A percentile compares a stretch with the other conserved stretches of the same genome.
Evolutionary conservation across 2,329 filamentous ascomycete genomes (phyloP).

Genomic region (Apiospora kogelbergensis): DNA sequence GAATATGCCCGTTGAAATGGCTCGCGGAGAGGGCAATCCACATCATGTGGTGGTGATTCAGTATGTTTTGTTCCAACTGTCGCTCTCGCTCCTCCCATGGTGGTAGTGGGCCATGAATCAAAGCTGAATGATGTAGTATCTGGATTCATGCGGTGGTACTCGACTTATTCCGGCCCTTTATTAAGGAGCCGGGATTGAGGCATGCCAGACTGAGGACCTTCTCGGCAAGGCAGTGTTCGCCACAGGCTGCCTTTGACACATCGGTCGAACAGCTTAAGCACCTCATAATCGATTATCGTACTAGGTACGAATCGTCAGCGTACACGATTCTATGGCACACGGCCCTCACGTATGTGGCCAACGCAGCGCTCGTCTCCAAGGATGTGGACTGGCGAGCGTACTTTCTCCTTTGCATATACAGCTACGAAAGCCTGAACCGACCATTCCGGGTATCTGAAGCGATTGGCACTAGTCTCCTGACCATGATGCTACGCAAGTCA

Average conservation of each 20-base stretch:
- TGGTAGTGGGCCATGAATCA: neutral
- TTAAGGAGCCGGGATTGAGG: slow-evolving; percentile 10
- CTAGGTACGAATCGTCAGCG: slow-evolving; percentile 30
- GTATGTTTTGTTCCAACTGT: slow-evolving; percentile 27
- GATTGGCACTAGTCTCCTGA: slow-evolving; percentile 34
- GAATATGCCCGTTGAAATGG: slow-evolving; percentile 27
- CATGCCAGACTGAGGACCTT: slow-evolving; percentile 29
- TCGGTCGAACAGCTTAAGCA: slow-evolving; percentile 39
- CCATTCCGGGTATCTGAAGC: slow-evolving; percentile 37
- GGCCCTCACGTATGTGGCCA: slow-evolving; percentile 38
- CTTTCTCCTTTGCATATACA: slow-evolving; percentile 38
- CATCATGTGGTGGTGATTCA: slow-evolving; percentile 38
- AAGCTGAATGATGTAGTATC: slow-evolving; percentile 31
- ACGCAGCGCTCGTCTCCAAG: slow-evolving; percentile 31
- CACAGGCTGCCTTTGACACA: slow-evolving; percentile 31
- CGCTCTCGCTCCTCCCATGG: neutral
- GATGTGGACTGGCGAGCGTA: slow-evolving; percentile 33
- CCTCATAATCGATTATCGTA: slow-evolving; percentile 36
- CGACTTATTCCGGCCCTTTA: slow-evolving; percentile 35
- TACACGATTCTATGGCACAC: slow-evolving; percentile 42
- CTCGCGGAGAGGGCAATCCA: slow-evolving; percentile 25
- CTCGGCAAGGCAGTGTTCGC: slow-evolving; percentile 25
- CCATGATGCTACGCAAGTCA: slow-evolving; percentile 33
- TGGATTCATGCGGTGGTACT: slow-evolving; percentile 40
- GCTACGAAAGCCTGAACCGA: slow-evolving; percentile 34